Conservation (phyloP, 495 filamentous ascomycete species). For the Chaetomidium leptoderma region DNA sequence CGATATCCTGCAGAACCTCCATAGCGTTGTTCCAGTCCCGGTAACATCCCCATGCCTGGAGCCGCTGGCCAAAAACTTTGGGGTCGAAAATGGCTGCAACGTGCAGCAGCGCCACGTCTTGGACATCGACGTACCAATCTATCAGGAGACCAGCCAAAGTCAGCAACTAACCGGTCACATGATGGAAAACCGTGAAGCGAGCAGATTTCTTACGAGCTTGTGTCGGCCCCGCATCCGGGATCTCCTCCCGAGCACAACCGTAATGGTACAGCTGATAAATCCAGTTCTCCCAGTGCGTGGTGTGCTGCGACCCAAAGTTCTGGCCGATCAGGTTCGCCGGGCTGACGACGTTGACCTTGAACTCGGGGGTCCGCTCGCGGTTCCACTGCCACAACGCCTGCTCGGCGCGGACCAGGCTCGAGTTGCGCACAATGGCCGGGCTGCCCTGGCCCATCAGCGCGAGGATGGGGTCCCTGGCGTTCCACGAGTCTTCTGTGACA, state of each 20-base stretch:
- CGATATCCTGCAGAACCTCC: not conserved
- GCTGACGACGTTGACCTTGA: conserved; percentile 4
- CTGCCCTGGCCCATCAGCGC: conserved; percentile 36
- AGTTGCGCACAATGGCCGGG: conserved; percentile 24
- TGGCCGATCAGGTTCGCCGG: conserved; percentile 3
- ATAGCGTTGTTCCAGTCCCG: conserved; percentile 6
- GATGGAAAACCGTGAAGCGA: no score
- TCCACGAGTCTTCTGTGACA: conserved; percentile 43
- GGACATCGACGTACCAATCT: conserved; percentile 15
- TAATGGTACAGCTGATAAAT: not conserved
- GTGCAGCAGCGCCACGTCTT: conserved; percentile 16
- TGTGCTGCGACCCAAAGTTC: not conserved
- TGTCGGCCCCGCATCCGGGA: not conserved
- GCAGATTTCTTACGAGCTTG: conserved; percentile 2
- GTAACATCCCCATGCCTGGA: conserved; percentile 8
- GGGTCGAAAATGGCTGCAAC: conserved; percentile 12
- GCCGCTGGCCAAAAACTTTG: conserved; percentile 1
- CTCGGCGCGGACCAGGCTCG: conserved; percentile 42
- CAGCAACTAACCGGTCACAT: not conserved
- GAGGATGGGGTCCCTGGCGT: conserved; percentile 38
- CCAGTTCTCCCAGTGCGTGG: not conserved
- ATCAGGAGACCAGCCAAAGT: not conserved
- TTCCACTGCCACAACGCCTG: conserved; percentile 32
- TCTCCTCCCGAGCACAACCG: not conserved
- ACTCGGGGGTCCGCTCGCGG: not conserved